Conservation (phyloP, 2,329 filamentous ascomycete species). For the Stagonosporopsis vannaccii region DNA sequence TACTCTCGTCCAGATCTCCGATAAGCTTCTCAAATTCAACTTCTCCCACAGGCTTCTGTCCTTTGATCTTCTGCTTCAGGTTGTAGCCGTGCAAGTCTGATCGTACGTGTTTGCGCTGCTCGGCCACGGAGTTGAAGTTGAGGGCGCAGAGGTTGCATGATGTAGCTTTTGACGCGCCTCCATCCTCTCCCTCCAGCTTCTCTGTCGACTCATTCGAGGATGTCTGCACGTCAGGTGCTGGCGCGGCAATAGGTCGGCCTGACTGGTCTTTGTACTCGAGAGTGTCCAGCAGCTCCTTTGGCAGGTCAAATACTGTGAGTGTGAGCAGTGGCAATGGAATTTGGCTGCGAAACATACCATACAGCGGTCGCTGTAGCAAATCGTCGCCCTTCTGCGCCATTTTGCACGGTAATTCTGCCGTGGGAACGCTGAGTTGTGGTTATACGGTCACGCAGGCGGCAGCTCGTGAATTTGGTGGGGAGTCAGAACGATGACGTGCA, state of each 20-base stretch:
- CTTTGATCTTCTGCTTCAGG: slow-evolving; percentile 86
- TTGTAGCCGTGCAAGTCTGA: slow-evolving; percentile 96
- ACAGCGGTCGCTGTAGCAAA: slow-evolving; percentile 49
- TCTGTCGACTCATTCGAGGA: slow-evolving; percentile 38
- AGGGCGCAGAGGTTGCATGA: slow-evolving; percentile 83
- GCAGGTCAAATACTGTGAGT: slow-evolving; percentile 78
- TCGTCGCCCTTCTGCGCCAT: slow-evolving; percentile 44
- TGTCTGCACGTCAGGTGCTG: slow-evolving; percentile 16
- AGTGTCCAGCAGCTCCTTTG: slow-evolving; percentile 73
- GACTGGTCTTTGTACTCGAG: slow-evolving; percentile 64
- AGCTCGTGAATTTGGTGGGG: slow-evolving; percentile 20
- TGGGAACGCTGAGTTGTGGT: neutral
- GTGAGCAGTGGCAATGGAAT: slow-evolving; percentile 20
- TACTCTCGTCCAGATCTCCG: slow-evolving; percentile 85
- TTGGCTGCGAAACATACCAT: slow-evolving; percentile 36
- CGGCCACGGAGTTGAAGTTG: slow-evolving; percentile 73
- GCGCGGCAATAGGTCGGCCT: slow-evolving; percentile 27
- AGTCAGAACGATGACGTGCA: slow-evolving; percentile 24
- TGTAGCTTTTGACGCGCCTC: slow-evolving; percentile 65
- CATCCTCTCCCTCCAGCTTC: slow-evolving; percentile 47
- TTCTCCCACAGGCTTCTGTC: slow-evolving; percentile 75
- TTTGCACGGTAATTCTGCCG: neutral
- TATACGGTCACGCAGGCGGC: slow-evolving; percentile 2
- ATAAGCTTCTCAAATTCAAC: slow-evolving; percentile 85
- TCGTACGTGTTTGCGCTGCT: slow-evolving; percentile 85